Evolutionary conservation across 805 yeast species (phyloP).

Genomic region (Tetrapisispora arboricola): DNA sequence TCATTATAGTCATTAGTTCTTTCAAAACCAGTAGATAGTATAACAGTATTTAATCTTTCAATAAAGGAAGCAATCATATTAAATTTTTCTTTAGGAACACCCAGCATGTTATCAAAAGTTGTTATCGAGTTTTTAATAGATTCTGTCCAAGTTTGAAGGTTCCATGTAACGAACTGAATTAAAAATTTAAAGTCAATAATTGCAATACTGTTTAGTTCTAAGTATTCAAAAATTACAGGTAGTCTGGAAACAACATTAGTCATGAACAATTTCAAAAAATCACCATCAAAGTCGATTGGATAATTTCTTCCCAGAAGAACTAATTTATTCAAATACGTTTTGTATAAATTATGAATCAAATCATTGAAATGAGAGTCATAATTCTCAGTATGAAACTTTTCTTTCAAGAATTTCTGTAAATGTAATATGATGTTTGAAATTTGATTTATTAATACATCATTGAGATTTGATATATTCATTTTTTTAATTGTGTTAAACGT

Average conservation of each 20-base stretch:
- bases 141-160: slow-evolving; percentile 23
- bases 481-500: slow-evolving; percentile 14
- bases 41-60: slow-evolving; percentile 9
- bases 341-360: slow-evolving; percentile 10
- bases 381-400: slow-evolving; percentile 5
- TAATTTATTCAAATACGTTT: slow-evolving; percentile 22
- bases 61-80: slow-evolving; percentile 8
- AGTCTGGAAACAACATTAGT: slow-evolving; percentile 11
- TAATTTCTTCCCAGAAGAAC: slow-evolving; percentile 20
- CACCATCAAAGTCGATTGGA: slow-evolving; percentile 16
- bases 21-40: slow-evolving; percentile 4
- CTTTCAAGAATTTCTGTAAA: slow-evolving; percentile 16
- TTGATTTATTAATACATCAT: slow-evolving; percentile 21
- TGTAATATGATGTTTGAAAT: slow-evolving; percentile 14
- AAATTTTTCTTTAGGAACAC: not conserved
- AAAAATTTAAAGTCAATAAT: slow-evolving; percentile 21
- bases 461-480: slow-evolving; percentile 14
- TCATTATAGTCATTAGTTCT: slow-evolving; percentile 1
- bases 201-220: slow-evolving; percentile 8
- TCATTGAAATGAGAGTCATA: slow-evolving; percentile 8
- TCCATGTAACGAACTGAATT: slow-evolving; percentile 21
- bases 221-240: slow-evolving; percentile 6
- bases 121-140: slow-evolving; percentile 9
- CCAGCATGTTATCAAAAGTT: not conserved
- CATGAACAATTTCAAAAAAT: slow-evolving; percentile 13